These are phyloP conservation scores for Potentilla sterilis DNA, from an alignment of 306 rosid genomes.

Conservation along the genomic window DNA sequence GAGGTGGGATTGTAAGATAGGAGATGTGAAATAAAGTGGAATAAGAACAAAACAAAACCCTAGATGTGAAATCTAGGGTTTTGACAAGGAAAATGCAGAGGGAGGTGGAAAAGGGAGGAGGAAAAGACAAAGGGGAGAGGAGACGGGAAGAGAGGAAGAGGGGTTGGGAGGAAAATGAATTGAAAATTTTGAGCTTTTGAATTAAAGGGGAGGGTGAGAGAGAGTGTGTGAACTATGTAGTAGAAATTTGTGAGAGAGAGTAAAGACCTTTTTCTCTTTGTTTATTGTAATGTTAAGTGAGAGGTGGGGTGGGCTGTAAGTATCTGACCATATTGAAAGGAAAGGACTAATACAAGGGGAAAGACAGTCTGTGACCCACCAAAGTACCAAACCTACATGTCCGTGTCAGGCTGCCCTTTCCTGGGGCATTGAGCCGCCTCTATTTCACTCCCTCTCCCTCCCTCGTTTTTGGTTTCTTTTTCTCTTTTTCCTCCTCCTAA, in stretches of 20 bases:
- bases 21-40: slow-evolving; percentile 21
- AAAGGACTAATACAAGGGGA: slow-evolving; percentile 22
- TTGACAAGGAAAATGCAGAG: too few species aligned
- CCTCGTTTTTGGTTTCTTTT: too few species aligned
- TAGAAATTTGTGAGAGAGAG: too few species aligned
- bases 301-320: slow-evolving; percentile 20
- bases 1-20: slow-evolving; percentile 16
- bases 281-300: slow-evolving; percentile 15
- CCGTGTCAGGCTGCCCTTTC: slow-evolving; percentile 28
- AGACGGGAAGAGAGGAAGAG: not conserved
- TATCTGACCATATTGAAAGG: slow-evolving; percentile 29
- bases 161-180: slow-evolving; percentile 29
- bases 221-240: too few species aligned
- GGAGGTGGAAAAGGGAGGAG: too few species aligned
- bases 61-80: slow-evolving; percentile 83
- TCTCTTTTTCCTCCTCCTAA: too few species aligned
- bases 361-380: slow-evolving; percentile 36
- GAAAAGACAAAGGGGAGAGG: too few species aligned
- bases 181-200: slow-evolving; percentile 46
- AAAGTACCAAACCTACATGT: slow-evolving; percentile 36
- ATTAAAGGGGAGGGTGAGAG: slow-evolving; percentile 30
- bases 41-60: slow-evolving; percentile 75
- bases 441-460: too few species aligned
- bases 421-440: slow-evolving; percentile 8
- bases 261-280: slow-evolving; percentile 14